phyloP scores from a whole-genome alignment of 768 basidiomycete species.

The Suillus ampliporus region DNA sequence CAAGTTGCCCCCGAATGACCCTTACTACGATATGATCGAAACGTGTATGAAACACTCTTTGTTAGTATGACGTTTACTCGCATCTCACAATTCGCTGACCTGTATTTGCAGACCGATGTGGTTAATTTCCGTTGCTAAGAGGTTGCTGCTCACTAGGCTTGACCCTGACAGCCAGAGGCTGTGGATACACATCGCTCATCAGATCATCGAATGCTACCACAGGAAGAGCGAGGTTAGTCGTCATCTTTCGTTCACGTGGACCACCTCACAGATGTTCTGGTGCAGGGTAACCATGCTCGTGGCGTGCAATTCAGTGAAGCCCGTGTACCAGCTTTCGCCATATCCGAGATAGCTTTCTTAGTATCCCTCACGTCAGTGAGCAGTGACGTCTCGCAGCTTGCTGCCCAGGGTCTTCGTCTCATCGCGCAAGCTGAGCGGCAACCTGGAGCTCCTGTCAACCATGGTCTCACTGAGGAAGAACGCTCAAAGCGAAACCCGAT shows the following conservation, averaged over 20 bases:
- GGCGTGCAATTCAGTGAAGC: slow-evolving; percentile 54
- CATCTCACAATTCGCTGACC: slow-evolving; percentile 8
- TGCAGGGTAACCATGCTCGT: slow-evolving; percentile 50
- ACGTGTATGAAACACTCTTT: slow-evolving; percentile 52
- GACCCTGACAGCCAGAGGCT: slow-evolving; percentile 69
- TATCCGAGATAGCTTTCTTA: slow-evolving; percentile 76
- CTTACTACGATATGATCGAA: slow-evolving; percentile 41
- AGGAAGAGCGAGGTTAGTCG: slow-evolving; percentile 52
- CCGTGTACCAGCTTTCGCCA: slow-evolving; percentile 65
- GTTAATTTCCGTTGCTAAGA: slow-evolving; percentile 55
- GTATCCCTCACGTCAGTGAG: slow-evolving; percentile 75
- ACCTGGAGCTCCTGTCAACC: slow-evolving; percentile 57
- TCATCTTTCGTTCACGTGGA: background rate
- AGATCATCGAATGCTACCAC: slow-evolving; percentile 61
- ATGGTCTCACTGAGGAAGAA: slow-evolving; percentile 61
- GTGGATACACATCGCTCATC: slow-evolving; percentile 69
- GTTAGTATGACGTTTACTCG: slow-evolving; percentile 39
- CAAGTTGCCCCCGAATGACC: slow-evolving; percentile 46
- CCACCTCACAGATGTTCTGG: slow-evolving; percentile 12
- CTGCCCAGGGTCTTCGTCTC: slow-evolving; percentile 71
- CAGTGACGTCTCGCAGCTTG: slow-evolving; percentile 66
- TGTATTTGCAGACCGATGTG: slow-evolving; percentile 23
- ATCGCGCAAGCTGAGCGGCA: slow-evolving; percentile 71
- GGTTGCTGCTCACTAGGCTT: slow-evolving; percentile 61
- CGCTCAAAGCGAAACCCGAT: slow-evolving; percentile 71